Base-by-base conservation (phyloP, 1,139 yeast genomes). In the Saccharomyces pastorianus region DNA sequence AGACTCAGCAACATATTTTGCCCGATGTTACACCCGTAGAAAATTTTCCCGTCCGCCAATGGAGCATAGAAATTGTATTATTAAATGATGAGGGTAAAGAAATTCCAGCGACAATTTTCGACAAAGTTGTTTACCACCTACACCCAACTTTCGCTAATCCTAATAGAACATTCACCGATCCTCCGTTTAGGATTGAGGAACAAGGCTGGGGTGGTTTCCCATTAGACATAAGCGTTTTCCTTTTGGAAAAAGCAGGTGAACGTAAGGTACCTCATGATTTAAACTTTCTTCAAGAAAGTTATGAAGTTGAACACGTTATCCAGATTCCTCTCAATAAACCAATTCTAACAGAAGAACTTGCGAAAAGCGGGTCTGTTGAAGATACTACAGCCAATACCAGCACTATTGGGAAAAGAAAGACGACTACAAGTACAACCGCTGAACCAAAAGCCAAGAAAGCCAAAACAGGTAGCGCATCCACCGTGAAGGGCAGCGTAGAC, bases 201-300 rank as follows among this genome's bases (percentile, higher is more conserved):
- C 86, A 89, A 74, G 99, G 99, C 50, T 93, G 99, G 99, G 99
- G 99, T 67, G 99, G 93, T 64, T 91, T 91, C 66, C 96, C 91
- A 68, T 80, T 93, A 67, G 89, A 88, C 50, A 84, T 93, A 60
- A 79, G 88, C 20, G 76, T 90, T 55, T 88, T 85, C 61, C 76
- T 88, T 55, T 79, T 87, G 34, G 98, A 95, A 57, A 87, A 86
- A 66, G 87, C 85, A 53, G 98, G 97, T 49, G 97, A 90, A 69
- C 79, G 88, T 60, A 87, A 88, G 66, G 72, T 93, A 58, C 82
- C 81, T 65, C 98, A 93, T 70, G 98, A 93, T 72, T 82, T 93
- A 68, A 90, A 90, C 71, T 93, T 93, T 70, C 76, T 81, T 60
- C 81, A 85, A 69, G 90, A 85, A 64, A 82, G 82, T 61, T 90